Evolutionary conservation across 768 basidiomycete genomes (phyloP).

Genomic region (Boletus coccyginus): DNA sequence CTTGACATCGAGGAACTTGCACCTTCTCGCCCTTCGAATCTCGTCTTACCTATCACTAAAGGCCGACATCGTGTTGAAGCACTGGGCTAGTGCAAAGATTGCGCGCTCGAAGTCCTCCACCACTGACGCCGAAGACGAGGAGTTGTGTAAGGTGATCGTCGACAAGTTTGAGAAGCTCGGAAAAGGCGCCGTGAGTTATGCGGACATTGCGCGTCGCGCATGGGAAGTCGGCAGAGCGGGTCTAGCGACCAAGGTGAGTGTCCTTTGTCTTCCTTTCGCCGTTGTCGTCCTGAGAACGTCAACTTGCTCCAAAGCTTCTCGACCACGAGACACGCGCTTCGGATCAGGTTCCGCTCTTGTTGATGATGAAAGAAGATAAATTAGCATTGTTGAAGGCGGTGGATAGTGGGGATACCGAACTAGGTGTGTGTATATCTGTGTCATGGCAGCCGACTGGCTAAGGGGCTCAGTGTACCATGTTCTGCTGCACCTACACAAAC

Average conservation of each 20-base stretch:
- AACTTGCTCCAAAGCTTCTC: constrained; percentile 55
- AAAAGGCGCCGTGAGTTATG: constrained; percentile 80
- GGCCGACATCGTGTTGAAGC: constrained; percentile 83
- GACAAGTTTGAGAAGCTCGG: constrained; percentile 86
- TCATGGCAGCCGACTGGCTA: neutral
- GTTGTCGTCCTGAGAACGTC: neutral
- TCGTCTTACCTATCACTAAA: constrained; percentile 81
- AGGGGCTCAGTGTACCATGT: constrained; percentile 80
- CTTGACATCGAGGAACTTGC: constrained; percentile 82
- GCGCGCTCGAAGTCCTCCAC: constrained; percentile 61
- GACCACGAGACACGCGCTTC: constrained; percentile 86
- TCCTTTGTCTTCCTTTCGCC: neutral
- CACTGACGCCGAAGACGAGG: constrained; percentile 68
- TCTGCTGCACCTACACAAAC: constrained; percentile 80
- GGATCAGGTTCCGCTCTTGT: constrained; percentile 89
- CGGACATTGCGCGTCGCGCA: constrained; percentile 90
- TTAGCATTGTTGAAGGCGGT: constrained; percentile 86
- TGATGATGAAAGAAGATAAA: constrained; percentile 93
- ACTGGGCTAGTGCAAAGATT: constrained; percentile 97
- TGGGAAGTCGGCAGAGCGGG: constrained; percentile 84
- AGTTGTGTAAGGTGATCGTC: constrained; percentile 79
- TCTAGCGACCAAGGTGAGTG: constrained; percentile 76
- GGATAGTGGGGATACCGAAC: constrained; percentile 92
- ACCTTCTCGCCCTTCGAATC: constrained; percentile 89
- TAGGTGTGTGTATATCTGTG: constrained; percentile 51